phyloP scores from a whole-genome alignment of 1,284 basidiomycete species.

The Chondrostereum purpureum region DNA sequence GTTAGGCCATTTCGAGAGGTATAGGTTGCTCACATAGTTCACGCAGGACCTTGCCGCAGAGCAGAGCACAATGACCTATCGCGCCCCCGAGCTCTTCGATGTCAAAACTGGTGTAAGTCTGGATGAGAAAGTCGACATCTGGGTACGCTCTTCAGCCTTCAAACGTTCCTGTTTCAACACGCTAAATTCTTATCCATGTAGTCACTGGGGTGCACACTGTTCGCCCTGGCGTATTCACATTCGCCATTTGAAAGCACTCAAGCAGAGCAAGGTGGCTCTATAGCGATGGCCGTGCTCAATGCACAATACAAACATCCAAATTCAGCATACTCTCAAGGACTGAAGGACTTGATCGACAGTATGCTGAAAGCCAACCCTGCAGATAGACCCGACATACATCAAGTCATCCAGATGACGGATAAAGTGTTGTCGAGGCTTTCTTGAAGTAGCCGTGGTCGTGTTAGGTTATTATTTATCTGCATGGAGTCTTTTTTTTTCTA shows the following conservation, averaged over 20 bases:
- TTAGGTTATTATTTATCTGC: conserved; percentile 13
- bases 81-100: conserved; percentile 92
- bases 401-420: conserved; percentile 73
- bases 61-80: conserved; percentile 94
- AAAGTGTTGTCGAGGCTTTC: conserved; percentile 52
- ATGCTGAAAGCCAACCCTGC: conserved; percentile 79
- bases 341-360: conserved; percentile 75
- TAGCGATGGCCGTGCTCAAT: conserved; percentile 92
- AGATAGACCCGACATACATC: conserved; percentile 77
- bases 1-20: neutral
- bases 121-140: conserved; percentile 95
- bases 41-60: conserved; percentile 85
- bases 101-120: conserved; percentile 83
- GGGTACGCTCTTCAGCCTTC: conserved; percentile 49
- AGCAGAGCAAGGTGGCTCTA: conserved; percentile 84
- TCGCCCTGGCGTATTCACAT: conserved; percentile 85
- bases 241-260: conserved; percentile 90
- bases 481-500: conserved; percentile 14
- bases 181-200: conserved; percentile 22
- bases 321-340: conserved; percentile 74
- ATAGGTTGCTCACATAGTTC: neutral
- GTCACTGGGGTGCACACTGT: conserved; percentile 91
- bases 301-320: conserved; percentile 85
- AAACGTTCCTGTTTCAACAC: conserved; percentile 3
- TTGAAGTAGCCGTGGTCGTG: conserved; percentile 28